Conservation (phyloP, 371 early-diverging fungal genomes). For the Zopfochytrium polystomum region DNA sequence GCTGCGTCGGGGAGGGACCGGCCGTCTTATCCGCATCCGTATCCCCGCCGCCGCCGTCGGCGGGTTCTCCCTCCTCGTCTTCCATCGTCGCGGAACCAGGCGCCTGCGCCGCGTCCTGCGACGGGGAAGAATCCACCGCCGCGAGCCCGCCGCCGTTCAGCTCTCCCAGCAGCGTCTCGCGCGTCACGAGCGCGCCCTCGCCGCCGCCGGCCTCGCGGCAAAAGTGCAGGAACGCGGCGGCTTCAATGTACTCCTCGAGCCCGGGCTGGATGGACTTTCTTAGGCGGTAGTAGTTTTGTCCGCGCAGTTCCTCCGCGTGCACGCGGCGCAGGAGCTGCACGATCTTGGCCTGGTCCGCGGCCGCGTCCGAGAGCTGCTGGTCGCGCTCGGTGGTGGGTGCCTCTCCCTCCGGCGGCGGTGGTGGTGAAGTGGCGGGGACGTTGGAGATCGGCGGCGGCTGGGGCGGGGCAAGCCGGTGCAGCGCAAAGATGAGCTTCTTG, state of each 20-base stretch:
- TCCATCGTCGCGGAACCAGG: not conserved
- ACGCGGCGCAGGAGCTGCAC: constrained; percentile 49
- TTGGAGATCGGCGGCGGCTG: not conserved
- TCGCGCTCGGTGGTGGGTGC: constrained; percentile 26
- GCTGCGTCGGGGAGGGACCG: not conserved
- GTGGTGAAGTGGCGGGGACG: not conserved
- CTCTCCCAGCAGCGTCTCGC: constrained; percentile 46
- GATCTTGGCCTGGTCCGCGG: constrained; percentile 48
- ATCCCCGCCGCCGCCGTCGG: too few species aligned
- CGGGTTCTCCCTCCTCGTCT: too few species aligned
- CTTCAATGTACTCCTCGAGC: constrained; percentile 57
- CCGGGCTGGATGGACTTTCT: constrained; percentile 26
- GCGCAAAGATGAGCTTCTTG: constrained; percentile 62
- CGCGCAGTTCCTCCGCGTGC: constrained; percentile 47
- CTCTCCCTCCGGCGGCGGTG: constrained; percentile 1
- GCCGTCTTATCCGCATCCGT: too few species aligned
- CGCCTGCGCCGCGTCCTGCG: not conserved
- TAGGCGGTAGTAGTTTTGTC: constrained; percentile 46
- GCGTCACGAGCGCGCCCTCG: constrained; percentile 47
- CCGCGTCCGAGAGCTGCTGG: constrained; percentile 44
- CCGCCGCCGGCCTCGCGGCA: too few species aligned
- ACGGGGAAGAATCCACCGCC: constrained; percentile 18
- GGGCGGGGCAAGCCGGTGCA: constrained; percentile 51
- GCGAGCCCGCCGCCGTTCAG: constrained; percentile 40
- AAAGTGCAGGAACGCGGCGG: constrained; percentile 57